Base-by-base conservation (phyloP, 345 rosid genomes). In the Lepidium aucheri region DNA sequence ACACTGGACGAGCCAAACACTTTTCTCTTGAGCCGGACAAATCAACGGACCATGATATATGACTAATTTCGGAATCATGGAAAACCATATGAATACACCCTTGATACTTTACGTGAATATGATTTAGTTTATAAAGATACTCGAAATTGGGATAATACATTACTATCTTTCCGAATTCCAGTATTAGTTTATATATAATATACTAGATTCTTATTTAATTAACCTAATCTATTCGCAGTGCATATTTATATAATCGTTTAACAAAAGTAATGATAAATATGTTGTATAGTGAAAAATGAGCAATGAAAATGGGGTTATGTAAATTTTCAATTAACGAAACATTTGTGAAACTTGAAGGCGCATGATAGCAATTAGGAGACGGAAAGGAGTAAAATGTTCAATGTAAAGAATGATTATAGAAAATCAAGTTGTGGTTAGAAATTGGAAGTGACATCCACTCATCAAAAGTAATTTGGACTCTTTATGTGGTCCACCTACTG, bases 391-490 rank as follows among this genome's bases (percentile, higher is more conserved):
- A 28, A 14, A 36, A 47, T 38, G 38, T 47, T 68, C 63, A 63
- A 52, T 38, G 42, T 36, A 49, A 28, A 65, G 24, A 57, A 65
- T 65, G 70, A 57, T 49, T 56, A 65, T 34, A 49, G 38, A 51
- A 28, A 50, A 50, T 12, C 66, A 65, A 57, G 60, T 65, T 34
- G 71, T 65, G 67, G 35, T 65, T 50, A 20, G 28, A 44, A 65
- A 50, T 50, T 58, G 62, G 54, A 58, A 42, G 61, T 65, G 72
- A 51, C 72, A 65, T 73, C 72, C 72, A 73, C 76, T 58, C 35
- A 43, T 58, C 67, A 65, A 64, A 57, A 13, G 42, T 50, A 66
- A 58, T 65, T 58, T 51, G 43, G 35, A 65, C 67, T 65, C 60
- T 35, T 65, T 57, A 41, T 42, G 66, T 58, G 66, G 67, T 58